Base-by-base conservation (phyloP, 257 asterid species). In the Voacanga thouarsii region DNA sequence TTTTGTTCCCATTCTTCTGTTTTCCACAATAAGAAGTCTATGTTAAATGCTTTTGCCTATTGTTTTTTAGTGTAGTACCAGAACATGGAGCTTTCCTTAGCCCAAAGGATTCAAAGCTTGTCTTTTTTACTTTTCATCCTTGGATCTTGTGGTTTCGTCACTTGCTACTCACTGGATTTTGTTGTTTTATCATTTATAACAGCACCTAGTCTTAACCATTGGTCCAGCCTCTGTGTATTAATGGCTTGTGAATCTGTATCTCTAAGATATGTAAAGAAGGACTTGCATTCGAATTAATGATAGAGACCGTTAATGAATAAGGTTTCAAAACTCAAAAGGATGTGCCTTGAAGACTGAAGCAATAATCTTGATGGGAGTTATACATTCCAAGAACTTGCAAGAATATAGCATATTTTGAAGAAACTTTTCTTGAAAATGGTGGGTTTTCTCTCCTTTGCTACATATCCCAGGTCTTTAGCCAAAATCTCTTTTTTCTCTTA, bases 61-160 rank as follows among this genome's bases (percentile, higher is more conserved):
- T 56, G 19, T 33, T 44, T 73, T 33, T 50, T 28, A 65, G 28
- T 63, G 77, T 55, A 77, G 74, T 69, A 60, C 76, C 71, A 72
- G 33, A 77, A 71, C 47, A 55, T 51, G 82, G 79, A 41, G 47
- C 60, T 26, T 57, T 56, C 57, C 19, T 72, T 26, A n/a, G 77
- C 73, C 84, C 86, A 77, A 12, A 68, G 83, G 89, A 63, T 51
- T 79, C 75, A 79, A 82, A 43, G 74, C 77, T 82, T 82, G 78
- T 83, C 90, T 75, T 81, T 57, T 77, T 77, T 44, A 56, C 80
- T 83, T 78, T 75, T 72, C 83, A 84, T 82, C 79, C 85, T 79
- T 75, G 85, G 85, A 90, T 89, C 92, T 86, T 59, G 60, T 70
- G 86, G 85, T 84, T 61, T 71, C 80, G 56, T 83, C 43, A 57